Percentiles rank a stretch among this genome's conserved stretches.
Conservation (phyloP, 2,329 filamentous ascomycete species). For the Fusarium brachygibbosum region DNA sequence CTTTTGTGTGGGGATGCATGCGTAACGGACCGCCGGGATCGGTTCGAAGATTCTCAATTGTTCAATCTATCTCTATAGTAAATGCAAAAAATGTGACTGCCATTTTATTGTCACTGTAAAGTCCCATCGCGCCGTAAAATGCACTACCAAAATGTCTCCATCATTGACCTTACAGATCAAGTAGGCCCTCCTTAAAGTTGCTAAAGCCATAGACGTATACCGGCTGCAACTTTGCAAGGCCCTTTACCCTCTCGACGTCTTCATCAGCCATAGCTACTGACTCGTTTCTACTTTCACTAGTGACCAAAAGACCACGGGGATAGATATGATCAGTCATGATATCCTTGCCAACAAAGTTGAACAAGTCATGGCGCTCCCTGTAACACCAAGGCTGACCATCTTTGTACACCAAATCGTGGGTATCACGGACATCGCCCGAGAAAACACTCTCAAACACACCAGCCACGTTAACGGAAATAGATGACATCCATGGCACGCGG, state of each 20-base stretch:
- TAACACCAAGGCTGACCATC: conserved; percentile 17
- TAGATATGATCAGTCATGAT: conserved; percentile 4
- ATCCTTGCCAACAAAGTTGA: conserved; percentile 5
- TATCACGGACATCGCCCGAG: conserved; percentile 11
- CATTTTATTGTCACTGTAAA: neutral
- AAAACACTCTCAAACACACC: conserved; percentile 13
- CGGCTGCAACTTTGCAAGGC: conserved; percentile 1
- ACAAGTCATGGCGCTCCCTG: conserved; percentile 4
- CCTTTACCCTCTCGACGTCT: neutral
- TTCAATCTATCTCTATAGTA: conserved; percentile 5
- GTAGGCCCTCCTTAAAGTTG: conserved; percentile 1
- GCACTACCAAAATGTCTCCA: neutral
- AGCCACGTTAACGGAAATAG: conserved; percentile 14
- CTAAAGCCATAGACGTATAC: conserved; percentile 7
- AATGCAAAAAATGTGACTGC: neutral
- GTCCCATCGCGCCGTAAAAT: neutral
- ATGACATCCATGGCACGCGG: conserved; percentile 17
- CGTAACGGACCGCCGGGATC: neutral
- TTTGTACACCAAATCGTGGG: conserved; percentile 10
- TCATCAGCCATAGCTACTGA: conserved; percentile 2
- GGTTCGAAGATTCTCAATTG: neutral
- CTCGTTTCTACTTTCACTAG: neutral
- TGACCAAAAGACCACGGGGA: conserved; percentile 7
- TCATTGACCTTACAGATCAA: neutral
- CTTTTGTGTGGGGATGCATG: neutral